Percentiles rank a stretch among this genome's conserved stretches.
These are phyloP conservation scores for Mycena haematopus DNA, from an alignment of 768 basidiomycete species.

Conservation along the genomic window DNA sequence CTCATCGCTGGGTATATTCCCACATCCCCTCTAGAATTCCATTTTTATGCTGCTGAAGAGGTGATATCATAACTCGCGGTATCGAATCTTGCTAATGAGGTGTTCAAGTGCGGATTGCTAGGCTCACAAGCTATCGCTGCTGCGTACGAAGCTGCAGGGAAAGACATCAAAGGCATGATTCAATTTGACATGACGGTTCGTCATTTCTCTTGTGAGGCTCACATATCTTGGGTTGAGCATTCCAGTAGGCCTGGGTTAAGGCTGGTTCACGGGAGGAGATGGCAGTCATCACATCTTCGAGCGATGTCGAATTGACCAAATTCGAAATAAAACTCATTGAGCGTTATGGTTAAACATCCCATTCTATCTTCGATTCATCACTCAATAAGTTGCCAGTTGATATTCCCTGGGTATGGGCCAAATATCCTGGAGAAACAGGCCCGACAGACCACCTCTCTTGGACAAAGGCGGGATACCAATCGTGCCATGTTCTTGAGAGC, in stretches of 20 bases:
- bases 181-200: slow-evolving; percentile 37
- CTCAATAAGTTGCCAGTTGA: slow-evolving; percentile 17
- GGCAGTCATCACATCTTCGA: slow-evolving; percentile 19
- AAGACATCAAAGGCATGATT: slow-evolving; percentile 49
- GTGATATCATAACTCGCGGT: no score
- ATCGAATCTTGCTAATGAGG: no score
- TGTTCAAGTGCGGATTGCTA: slow-evolving; percentile 31
- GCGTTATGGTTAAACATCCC: slow-evolving; percentile 18
- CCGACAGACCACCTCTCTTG: slow-evolving; percentile 48
- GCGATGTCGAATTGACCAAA: background rate
- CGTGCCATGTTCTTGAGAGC: slow-evolving; percentile 62
- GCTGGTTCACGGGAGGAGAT: slow-evolving; percentile 26
- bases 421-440: slow-evolving; percentile 1
- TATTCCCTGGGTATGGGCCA: slow-evolving; percentile 25
- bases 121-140: slow-evolving; percentile 33
- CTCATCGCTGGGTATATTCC: slow-evolving; percentile 34
- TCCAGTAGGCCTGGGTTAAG: background rate
- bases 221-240: no score
- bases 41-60: slow-evolving; percentile 41
- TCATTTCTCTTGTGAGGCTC: background rate
- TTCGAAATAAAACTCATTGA: slow-evolving; percentile 2
- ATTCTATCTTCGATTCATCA: background rate
- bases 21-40: slow-evolving; percentile 38
- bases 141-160: slow-evolving; percentile 35
- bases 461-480: slow-evolving; percentile 68